These are phyloP conservation scores for Podaxis sp. DNA, from an alignment of 768 basidiomycete genomes.

Conservation along the genomic window DNA sequence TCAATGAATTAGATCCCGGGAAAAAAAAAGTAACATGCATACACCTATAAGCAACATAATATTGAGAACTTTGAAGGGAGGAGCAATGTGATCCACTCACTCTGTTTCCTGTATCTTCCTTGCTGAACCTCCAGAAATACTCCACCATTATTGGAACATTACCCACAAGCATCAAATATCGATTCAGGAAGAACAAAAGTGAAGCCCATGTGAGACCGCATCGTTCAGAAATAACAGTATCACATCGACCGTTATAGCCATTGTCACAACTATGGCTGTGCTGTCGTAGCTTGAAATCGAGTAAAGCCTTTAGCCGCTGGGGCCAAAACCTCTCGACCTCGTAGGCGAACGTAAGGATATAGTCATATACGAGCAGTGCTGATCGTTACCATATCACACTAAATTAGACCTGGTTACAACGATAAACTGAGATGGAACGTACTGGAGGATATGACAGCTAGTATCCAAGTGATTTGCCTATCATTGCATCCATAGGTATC, in stretches of 20 bases:
- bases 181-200: constrained; percentile 40
- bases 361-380: constrained; percentile 11
- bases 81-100: constrained; percentile 20
- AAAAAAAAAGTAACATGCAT: not conserved
- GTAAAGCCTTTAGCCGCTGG: not conserved
- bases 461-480: constrained; percentile 3
- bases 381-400: not conserved
- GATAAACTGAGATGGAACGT: not conserved
- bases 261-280: not conserved
- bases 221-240: not conserved
- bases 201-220: constrained; percentile 30
- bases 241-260: not conserved
- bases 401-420: not conserved
- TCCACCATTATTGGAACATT: constrained; percentile 35
- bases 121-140: constrained; percentile 28
- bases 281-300: not conserved
- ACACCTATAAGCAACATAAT: not conserved
- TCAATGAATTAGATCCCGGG: not conserved
- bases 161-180: constrained; percentile 38
- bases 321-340: constrained; percentile 13
- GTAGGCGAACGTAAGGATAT: constrained; percentile 2
- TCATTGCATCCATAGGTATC: not conserved
- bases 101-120: constrained; percentile 17
- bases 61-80: not conserved
- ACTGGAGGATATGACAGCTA: constrained; percentile 6